These are phyloP conservation scores for Venturia pyrina DNA, from an alignment of 2,329 filamentous ascomycete genomes.

Conservation along the genomic window DNA sequence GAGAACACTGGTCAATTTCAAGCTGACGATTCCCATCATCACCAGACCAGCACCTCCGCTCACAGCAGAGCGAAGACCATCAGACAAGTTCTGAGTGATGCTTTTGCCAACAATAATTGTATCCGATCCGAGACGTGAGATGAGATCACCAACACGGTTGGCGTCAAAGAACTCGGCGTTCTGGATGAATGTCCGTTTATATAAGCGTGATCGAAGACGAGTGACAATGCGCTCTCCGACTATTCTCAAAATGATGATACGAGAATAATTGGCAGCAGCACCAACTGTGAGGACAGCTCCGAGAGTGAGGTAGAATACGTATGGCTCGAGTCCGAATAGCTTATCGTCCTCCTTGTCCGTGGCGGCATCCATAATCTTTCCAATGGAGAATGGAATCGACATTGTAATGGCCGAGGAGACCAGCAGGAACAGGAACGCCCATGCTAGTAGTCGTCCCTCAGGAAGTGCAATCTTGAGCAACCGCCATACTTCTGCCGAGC, in stretches of 20 bases:
- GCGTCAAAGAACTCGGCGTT: conserved; percentile 99
- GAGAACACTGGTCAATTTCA: conserved; percentile 80
- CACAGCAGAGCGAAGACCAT: conserved; percentile 84
- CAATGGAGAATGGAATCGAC: conserved; percentile 93
- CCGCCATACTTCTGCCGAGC: conserved; percentile 67
- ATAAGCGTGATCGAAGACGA: conserved; percentile 78
- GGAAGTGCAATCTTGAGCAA: conserved; percentile 82
- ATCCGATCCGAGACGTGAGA: conserved; percentile 89
- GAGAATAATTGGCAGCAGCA: conserved; percentile 83
- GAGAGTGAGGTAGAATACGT: conserved; percentile 80
- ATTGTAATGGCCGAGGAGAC: conserved; percentile 89
- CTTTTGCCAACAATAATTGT: conserved; percentile 98
- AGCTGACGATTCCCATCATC: conserved; percentile 92
- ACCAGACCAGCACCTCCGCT: conserved; percentile 82
- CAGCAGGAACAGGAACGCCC: conserved; percentile 77
- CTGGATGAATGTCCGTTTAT: conserved; percentile 86
- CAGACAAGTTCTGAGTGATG: conserved; percentile 94
- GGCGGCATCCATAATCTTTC: conserved; percentile 86
- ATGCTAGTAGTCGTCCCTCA: conserved; percentile 66
- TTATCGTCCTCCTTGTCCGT: conserved; percentile 59
- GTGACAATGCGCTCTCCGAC: conserved; percentile 93
- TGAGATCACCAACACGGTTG: conserved; percentile 90
- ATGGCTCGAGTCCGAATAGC: conserved; percentile 74
- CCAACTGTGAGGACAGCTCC: conserved; percentile 66
- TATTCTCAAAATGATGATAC: conserved; percentile 85